Conservation (phyloP, 768 basidiomycete genomes). For the Vararia minispora region DNA sequence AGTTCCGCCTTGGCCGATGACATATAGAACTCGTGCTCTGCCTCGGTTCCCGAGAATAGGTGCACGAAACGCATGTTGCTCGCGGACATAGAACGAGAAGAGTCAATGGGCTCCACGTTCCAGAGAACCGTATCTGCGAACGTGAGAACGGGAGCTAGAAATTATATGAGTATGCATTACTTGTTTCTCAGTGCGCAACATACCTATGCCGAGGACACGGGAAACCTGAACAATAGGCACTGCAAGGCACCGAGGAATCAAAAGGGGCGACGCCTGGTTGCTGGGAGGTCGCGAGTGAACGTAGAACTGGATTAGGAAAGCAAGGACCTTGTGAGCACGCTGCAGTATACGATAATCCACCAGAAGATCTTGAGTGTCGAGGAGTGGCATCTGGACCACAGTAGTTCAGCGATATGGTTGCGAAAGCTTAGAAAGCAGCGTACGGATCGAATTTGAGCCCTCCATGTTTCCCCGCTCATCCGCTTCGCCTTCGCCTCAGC, state of each 20-base stretch:
- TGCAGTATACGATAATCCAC: slow-evolving; percentile 53
- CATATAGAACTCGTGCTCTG: slow-evolving; percentile 80
- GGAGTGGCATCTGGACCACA: slow-evolving; percentile 51
- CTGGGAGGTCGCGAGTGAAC: slow-evolving; percentile 61
- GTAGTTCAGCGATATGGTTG: too few species aligned
- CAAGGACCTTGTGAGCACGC: slow-evolving; percentile 81
- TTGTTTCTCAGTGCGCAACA: too few species aligned
- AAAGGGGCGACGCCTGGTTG: slow-evolving; percentile 26
- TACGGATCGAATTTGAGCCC: slow-evolving; percentile 44
- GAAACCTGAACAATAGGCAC: slow-evolving; percentile 74
- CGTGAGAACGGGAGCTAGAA: slow-evolving; percentile 90
- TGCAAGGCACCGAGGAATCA: slow-evolving; percentile 68
- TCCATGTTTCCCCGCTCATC: slow-evolving; percentile 55
- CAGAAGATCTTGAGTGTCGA: slow-evolving; percentile 43
- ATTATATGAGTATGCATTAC: too few species aligned
- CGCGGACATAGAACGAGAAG: slow-evolving; percentile 44
- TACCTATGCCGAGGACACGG: slow-evolving; percentile 60
- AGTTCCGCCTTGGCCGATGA: slow-evolving; percentile 79
- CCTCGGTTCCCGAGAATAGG: slow-evolving; percentile 75
- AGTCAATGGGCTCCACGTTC: slow-evolving; percentile 66
- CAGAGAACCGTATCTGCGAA: slow-evolving; percentile 95
- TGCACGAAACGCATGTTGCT: slow-evolving; percentile 68
- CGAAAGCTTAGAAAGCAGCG: too few species aligned
- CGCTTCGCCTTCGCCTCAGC: slow-evolving; percentile 38
- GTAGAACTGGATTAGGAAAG: slow-evolving; percentile 87